Evolutionary conservation across 1,284 basidiomycete genomes (phyloP).

Genomic region (Cryptococcus amylolentus): DNA sequence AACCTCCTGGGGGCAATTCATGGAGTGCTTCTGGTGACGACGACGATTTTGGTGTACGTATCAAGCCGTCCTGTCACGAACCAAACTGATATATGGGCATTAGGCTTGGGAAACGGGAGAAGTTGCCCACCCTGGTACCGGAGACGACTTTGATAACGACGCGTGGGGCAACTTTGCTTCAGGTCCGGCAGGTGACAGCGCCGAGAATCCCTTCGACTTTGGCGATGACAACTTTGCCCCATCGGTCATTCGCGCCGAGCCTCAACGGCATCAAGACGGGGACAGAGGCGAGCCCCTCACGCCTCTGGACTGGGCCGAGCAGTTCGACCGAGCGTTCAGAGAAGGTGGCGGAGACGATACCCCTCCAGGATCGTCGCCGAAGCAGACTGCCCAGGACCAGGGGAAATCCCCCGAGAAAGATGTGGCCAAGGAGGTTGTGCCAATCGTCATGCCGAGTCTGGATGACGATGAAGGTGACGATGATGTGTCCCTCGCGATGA

Average conservation of each 20-base stretch:
- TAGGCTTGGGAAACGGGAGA: slow-evolving; percentile 9
- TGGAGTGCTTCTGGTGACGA: slow-evolving; percentile 21
- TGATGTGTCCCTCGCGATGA: slow-evolving; percentile 7
- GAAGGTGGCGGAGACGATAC: slow-evolving; percentile 7
- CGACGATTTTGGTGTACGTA: slow-evolving; percentile 40
- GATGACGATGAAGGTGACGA: slow-evolving; percentile 27
- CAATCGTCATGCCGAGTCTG: slow-evolving; percentile 17
- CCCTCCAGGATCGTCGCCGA: not conserved
- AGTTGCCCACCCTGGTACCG: slow-evolving; percentile 22
- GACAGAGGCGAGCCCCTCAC: slow-evolving; percentile 24
- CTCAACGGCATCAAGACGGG: slow-evolving; percentile 3
- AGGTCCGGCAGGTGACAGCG: slow-evolving; percentile 19
- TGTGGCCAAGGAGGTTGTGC: slow-evolving; percentile 8
- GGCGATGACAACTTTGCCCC: slow-evolving; percentile 37
- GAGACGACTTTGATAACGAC: slow-evolving; percentile 36
- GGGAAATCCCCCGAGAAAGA: slow-evolving; percentile 14
- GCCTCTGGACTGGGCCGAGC: slow-evolving; percentile 45
- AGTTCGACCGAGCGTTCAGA: slow-evolving; percentile 39
- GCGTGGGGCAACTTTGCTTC: slow-evolving; percentile 46
- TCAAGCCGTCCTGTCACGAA: slow-evolving; percentile 5
- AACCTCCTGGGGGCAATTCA: slow-evolving; percentile 19
- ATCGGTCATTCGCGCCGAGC: slow-evolving; percentile 10
- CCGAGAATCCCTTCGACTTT: slow-evolving; percentile 47
- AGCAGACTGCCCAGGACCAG: not conserved
- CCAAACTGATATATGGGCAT: not conserved